Percentiles rank a stretch among this genome's conserved stretches.
phyloP scores from a whole-genome alignment of 2,329 filamentous ascomycete genomes.

The Dactylella cylindrospora region DNA sequence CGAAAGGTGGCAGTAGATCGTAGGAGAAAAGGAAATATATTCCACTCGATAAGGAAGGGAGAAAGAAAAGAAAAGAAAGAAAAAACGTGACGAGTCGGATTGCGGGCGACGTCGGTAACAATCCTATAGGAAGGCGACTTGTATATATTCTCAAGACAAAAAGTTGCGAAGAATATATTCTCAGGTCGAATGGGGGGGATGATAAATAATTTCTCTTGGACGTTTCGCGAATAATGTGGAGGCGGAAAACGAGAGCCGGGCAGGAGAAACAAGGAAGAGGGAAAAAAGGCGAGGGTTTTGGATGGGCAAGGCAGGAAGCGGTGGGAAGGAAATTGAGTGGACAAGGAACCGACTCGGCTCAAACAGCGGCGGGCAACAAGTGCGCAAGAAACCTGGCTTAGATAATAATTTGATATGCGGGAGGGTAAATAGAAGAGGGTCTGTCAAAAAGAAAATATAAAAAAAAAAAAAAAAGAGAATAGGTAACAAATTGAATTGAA shows the following conservation, averaged over 20 bases:
- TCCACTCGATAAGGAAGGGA: constrained; percentile 18
- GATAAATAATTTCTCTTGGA: constrained; percentile 23
- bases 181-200: constrained; percentile 46
- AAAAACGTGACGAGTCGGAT: constrained; percentile 40
- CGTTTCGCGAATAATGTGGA: constrained; percentile 24
- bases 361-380: constrained; percentile 42
- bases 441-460: not conserved
- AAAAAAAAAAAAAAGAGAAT: not conserved
- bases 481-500: no score
- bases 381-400: constrained; percentile 43
- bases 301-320: not conserved
- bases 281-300: constrained; percentile 44
- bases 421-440: no score
- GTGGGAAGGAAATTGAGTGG: constrained; percentile 43
- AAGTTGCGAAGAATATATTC: constrained; percentile 49
- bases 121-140: constrained; percentile 50
- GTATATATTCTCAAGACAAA: constrained; percentile 49
- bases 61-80: constrained; percentile 23
- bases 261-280: constrained; percentile 43
- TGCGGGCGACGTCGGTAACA: constrained; percentile 49
- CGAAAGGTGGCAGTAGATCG: not conserved
- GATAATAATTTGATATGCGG: no score
- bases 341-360: constrained; percentile 44
- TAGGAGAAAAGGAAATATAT: not conserved
- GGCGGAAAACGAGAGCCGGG: constrained; percentile 22